Base-by-base conservation (phyloP, 305 asterid species). In the Fraxinus albicans region DNA sequence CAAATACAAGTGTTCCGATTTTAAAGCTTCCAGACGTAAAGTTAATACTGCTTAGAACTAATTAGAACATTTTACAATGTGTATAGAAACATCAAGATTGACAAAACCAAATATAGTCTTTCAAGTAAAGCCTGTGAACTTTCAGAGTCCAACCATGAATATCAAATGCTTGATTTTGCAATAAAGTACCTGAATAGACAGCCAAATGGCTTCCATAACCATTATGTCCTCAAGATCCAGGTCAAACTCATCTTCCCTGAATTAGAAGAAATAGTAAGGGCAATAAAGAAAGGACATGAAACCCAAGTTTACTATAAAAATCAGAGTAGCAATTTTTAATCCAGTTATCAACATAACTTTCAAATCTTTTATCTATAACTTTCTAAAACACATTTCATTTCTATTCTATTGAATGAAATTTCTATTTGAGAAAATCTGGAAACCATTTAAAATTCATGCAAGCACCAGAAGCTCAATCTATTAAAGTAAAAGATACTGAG, bases 181-280 rank as follows among this genome's bases (percentile, higher is more conserved):
- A 58, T 73, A 17, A 29, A 77, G 77, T 91, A 97, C 98, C 99
- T 95, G 98, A 88, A 96, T 94, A 78, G 98, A 94, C 81, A 91
- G 88, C 98, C 98, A 94, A 85, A 96, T 92, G 87, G 98, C 98
- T 89, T 94, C 98, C 98, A 94, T 96, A 81, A 96, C 98, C 99
- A 96, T 96, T 85, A 96, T 92, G 87, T 93, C 98, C 90, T 96
- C 98, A 55, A 96, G 98, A 90, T 94, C 98, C 85, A 93, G 87
- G 90, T 96, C 97, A 83, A 96, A 93, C 50, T 91, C 97, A 5
- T 93, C 98, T 76, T 93, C 98, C 93, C 99, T 96, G 93, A 83
- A 82, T 81, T 84, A 21, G 81, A 19, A 75, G 70, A 76, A 19
- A 75, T 63, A 76, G 78, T 80, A 79, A 77, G 80, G 35, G 31